Conservation (phyloP, 2,329 filamentous ascomycete genomes). For the Sarocladiaceae sp. region DNA sequence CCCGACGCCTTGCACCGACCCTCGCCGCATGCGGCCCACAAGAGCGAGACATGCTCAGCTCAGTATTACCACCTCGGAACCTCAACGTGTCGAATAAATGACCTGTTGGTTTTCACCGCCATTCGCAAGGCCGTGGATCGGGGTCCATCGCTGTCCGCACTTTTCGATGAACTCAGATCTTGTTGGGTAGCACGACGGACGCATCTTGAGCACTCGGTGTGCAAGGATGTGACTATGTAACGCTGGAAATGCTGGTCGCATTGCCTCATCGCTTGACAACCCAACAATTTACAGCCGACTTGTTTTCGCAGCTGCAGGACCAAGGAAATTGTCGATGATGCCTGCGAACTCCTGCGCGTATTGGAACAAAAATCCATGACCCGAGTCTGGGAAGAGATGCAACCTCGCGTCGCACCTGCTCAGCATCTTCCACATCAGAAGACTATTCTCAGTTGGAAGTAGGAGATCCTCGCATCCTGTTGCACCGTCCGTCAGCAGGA, state of each 20-base stretch:
- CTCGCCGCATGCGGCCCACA: not conserved
- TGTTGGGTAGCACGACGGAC: not conserved
- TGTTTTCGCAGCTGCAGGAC: slow-evolving; percentile 2
- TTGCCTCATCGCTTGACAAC: slow-evolving; percentile 2
- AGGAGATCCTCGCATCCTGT: slow-evolving; percentile 29
- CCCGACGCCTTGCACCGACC: not conserved
- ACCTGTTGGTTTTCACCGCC: slow-evolving; percentile 1
- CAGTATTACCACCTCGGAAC: not conserved
- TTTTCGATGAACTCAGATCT: not conserved
- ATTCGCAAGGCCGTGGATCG: slow-evolving; percentile 1
- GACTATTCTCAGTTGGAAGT: slow-evolving; percentile 32
- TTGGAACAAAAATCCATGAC: slow-evolving; percentile 31
- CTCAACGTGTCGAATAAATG: not conserved
- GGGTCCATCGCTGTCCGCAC: not conserved
- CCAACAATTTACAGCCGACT: slow-evolving; percentile 16
- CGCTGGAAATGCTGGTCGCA: not conserved
- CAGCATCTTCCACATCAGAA: slow-evolving; percentile 31
- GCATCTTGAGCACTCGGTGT: not conserved
- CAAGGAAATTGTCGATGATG: slow-evolving; percentile 28
- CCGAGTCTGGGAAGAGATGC: slow-evolving; percentile 30
- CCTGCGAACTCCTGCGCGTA: slow-evolving; percentile 26
- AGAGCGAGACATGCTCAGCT: slow-evolving; percentile 6
- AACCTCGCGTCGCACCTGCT: slow-evolving; percentile 24
- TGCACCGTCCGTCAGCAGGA: not conserved
- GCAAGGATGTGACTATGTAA: not conserved